phyloP scores from a whole-genome alignment of 2,329 filamentous ascomycete genomes.

The Phoma sp. region DNA sequence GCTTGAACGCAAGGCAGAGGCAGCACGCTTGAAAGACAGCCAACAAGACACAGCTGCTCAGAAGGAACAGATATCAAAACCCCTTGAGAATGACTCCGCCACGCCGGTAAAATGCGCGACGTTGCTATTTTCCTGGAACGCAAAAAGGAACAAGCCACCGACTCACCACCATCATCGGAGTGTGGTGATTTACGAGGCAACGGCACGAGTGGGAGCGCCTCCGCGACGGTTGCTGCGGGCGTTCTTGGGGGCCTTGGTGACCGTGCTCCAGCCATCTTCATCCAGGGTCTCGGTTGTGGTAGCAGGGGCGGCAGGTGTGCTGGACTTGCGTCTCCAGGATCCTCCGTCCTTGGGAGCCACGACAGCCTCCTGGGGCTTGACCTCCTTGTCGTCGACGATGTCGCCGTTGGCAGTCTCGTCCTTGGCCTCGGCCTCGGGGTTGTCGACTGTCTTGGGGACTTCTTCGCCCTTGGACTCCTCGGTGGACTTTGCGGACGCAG shows the following conservation, averaged over 20 bases:
- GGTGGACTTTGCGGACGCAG: slow-evolving; percentile 38
- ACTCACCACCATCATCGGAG: not conserved
- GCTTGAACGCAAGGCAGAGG: slow-evolving; percentile 18
- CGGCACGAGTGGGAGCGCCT: slow-evolving; percentile 50
- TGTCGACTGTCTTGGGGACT: slow-evolving; percentile 36
- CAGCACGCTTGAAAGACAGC: slow-evolving; percentile 22
- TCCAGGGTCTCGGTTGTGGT: slow-evolving; percentile 57
- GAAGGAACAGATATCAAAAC: slow-evolving; percentile 31
- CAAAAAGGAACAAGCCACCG: slow-evolving; percentile 20
- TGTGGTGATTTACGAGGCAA: slow-evolving; percentile 52
- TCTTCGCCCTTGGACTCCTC: slow-evolving; percentile 37
- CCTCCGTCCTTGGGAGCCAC: slow-evolving; percentile 51
- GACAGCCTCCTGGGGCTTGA: slow-evolving; percentile 64
- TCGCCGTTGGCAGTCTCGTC: slow-evolving; percentile 59
- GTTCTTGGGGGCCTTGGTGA: slow-evolving; percentile 55
- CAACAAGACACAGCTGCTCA: slow-evolving; percentile 33
- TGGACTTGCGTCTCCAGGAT: slow-evolving; percentile 51
- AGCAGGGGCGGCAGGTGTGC: slow-evolving; percentile 38
- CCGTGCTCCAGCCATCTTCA: slow-evolving; percentile 63
- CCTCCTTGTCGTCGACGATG: slow-evolving; percentile 60
- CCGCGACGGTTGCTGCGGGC: slow-evolving; percentile 49
- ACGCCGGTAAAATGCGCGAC: slow-evolving; percentile 36
- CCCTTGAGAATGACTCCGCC: slow-evolving; percentile 32
- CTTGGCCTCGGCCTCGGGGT: slow-evolving; percentile 53
- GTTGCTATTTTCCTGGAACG: slow-evolving; percentile 37